These are phyloP conservation scores for Cardamine resedifolia DNA, from an alignment of 345 rosid species.

Conservation along the genomic window DNA sequence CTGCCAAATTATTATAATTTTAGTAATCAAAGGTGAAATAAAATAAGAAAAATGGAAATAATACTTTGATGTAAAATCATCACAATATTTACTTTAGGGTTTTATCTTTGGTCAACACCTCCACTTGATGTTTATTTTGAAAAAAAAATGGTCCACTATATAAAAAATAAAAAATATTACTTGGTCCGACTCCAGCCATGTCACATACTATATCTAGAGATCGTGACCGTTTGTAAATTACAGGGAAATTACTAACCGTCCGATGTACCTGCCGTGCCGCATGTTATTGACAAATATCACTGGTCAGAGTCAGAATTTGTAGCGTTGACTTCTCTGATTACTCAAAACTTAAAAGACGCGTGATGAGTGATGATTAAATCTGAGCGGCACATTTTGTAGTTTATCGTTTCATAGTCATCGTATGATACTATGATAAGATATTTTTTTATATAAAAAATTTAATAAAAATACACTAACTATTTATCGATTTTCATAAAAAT, in stretches of 20 bases:
- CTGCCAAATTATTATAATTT: neutral
- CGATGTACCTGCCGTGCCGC: constrained; percentile 26
- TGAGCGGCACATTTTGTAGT: constrained; percentile 19
- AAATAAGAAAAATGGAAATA: neutral
- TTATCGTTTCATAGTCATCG: neutral
- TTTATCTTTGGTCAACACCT: constrained; percentile 3
- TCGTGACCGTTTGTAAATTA: constrained; percentile 7
- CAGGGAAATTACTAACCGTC: neutral
- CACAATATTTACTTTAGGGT: neutral
- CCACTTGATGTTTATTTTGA: neutral
- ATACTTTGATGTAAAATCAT: neutral
- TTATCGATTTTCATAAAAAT: too few relatives aligned
- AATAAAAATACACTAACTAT: too few relatives aligned
- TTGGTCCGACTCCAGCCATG: constrained; percentile 7
- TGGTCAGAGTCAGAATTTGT: neutral
- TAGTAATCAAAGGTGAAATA: neutral
- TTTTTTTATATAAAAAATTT: too few relatives aligned
- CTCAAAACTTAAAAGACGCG: too few relatives aligned
- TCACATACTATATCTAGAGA: neutral
- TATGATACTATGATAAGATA: too few relatives aligned
- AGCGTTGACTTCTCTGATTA: constrained; percentile 22
- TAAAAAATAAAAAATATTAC: neutral
- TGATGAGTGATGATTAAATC: constrained; percentile 30
- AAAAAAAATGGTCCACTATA: neutral
- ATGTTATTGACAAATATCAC: neutral